These are phyloP conservation scores for Pestalotiopsis sp. DNA, from an alignment of 2,329 filamentous ascomycete genomes.

Conservation along the genomic window DNA sequence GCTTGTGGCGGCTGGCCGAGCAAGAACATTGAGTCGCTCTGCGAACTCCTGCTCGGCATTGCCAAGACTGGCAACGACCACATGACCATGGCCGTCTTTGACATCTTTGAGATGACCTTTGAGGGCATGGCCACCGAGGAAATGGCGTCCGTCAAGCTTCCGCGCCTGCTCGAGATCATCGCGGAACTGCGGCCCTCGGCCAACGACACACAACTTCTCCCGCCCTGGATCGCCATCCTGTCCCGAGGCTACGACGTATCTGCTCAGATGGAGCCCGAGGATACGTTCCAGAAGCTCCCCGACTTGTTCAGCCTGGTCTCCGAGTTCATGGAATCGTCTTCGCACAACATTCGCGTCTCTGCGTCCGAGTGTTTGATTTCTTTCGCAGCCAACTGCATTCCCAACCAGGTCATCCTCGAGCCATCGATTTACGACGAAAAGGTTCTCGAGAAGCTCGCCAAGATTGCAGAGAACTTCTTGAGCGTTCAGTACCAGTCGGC, in stretches of 20 bases:
- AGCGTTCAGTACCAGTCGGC: conserved; percentile 91
- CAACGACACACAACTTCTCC: conserved; percentile 92
- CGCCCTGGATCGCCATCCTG: conserved; percentile 94
- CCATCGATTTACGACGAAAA: conserved; percentile 94
- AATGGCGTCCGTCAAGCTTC: conserved; percentile 85
- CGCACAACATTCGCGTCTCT: conserved; percentile 91
- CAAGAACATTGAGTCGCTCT: conserved; percentile 90
- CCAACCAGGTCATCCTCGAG: conserved; percentile 79
- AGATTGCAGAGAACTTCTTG: conserved; percentile 72
- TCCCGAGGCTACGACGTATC: conserved; percentile 94
- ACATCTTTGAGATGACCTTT: conserved; percentile 97
- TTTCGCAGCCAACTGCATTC: conserved; percentile 88
- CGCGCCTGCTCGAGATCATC: conserved; percentile 87
- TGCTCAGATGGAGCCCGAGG: conserved; percentile 83
- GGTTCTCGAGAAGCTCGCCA: conserved; percentile 78
- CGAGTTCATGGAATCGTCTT: conserved; percentile 80
- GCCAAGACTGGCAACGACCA: conserved; percentile 91
- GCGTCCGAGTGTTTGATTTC: conserved; percentile 94
- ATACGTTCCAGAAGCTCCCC: conserved; percentile 89
- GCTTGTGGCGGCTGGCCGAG: conserved; percentile 95
- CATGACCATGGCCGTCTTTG: conserved; percentile 93
- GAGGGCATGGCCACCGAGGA: conserved; percentile 80
- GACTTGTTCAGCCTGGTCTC: conserved; percentile 81
- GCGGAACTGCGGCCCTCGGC: conserved; percentile 87
- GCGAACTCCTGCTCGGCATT: conserved; percentile 85